These are phyloP conservation scores for Trametes coccinea DNA, from an alignment of 768 basidiomycete species.

Conservation along the genomic window DNA sequence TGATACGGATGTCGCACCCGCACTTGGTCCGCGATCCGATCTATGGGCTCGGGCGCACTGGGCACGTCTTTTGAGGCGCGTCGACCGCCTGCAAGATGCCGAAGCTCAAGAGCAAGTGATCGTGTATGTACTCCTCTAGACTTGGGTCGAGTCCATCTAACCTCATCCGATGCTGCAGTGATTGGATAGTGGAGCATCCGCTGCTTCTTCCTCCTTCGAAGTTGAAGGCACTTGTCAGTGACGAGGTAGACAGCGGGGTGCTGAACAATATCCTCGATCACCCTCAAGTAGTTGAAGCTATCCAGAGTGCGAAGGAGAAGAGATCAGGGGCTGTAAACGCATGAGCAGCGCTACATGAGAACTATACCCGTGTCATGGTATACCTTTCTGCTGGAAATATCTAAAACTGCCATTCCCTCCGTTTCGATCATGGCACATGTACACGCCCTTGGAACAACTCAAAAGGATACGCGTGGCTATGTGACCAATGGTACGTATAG, in stretches of 20 bases:
- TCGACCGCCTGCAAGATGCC: constrained; percentile 9
- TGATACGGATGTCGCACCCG: constrained; percentile 4
- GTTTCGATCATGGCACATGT: too few relatives aligned
- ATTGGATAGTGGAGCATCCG: constrained; percentile 17
- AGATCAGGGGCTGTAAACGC: not conserved
- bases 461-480: too few relatives aligned
- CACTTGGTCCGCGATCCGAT: constrained; percentile 17
- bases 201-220: constrained; percentile 9
- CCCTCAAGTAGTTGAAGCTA: constrained; percentile 5
- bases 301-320: constrained; percentile 2
- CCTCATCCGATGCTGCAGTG: not conserved
- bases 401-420: too few relatives aligned
- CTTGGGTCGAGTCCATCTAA: not conserved
- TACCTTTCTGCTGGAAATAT: not conserved
- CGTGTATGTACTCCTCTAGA: not conserved
- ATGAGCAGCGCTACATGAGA: not conserved
- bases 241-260: constrained; percentile 10
- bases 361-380: not conserved
- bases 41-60: constrained; percentile 22
- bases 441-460: too few relatives aligned
- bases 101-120: constrained; percentile 14
- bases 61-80: constrained; percentile 12
- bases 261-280: constrained; percentile 13
- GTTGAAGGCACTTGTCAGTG: constrained; percentile 10
- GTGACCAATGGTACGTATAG: too few relatives aligned